phyloP scores from a whole-genome alignment of 495 filamentous ascomycete genomes.

The Podospora conica region DNA sequence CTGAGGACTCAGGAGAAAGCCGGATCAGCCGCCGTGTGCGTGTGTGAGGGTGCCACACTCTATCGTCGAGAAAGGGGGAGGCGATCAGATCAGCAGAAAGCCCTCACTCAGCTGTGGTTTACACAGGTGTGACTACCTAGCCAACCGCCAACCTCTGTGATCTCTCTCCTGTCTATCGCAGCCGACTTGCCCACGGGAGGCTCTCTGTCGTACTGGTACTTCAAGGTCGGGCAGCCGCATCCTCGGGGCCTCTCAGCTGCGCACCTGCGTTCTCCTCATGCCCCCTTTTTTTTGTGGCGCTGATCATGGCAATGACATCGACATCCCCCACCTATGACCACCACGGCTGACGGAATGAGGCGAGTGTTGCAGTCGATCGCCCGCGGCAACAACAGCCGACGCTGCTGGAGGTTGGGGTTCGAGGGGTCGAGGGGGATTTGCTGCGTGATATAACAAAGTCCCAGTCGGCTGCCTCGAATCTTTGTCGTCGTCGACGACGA shows the following conservation, averaged over 20 bases:
- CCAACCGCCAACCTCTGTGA: background rate
- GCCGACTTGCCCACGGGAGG: background rate
- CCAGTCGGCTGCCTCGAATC: too few species aligned
- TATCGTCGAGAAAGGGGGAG: background rate
- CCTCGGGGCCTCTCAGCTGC: background rate
- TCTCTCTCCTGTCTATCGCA: background rate
- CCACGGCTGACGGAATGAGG: background rate
- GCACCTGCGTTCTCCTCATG: background rate
- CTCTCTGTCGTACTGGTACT: background rate
- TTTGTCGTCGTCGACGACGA: too few species aligned
- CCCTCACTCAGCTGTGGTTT: background rate
- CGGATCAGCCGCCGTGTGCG: background rate
- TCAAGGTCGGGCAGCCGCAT: background rate
- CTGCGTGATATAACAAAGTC: background rate
- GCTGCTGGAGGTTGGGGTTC: background rate
- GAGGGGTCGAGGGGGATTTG: background rate
- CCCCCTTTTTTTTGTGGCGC: background rate
- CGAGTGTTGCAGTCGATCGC: background rate
- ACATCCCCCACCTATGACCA: conserved; percentile 5
- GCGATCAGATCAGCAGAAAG: conserved; percentile 6
- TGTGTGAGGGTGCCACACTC: conserved; percentile 1
- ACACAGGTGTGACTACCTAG: background rate
- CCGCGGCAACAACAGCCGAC: too few species aligned
- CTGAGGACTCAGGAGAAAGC: too few species aligned
- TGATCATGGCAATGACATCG: conserved; percentile 21